These are phyloP conservation scores for Cryptococcus sp. DNA, from an alignment of 1,284 basidiomycete species.

Conservation along the genomic window DNA sequence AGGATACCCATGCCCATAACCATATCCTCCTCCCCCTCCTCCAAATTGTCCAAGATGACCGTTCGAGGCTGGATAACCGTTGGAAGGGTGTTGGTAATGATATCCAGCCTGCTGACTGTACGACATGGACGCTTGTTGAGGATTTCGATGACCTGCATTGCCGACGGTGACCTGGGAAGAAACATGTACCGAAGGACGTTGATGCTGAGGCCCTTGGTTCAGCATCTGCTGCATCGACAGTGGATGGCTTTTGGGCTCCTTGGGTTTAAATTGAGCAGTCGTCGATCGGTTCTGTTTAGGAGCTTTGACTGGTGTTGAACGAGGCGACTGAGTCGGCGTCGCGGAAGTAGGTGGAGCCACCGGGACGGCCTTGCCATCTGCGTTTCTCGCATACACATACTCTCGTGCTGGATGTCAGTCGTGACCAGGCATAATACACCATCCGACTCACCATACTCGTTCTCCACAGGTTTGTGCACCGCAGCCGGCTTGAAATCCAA, in stretches of 20 bases:
- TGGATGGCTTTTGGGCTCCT: background rate
- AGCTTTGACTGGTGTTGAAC: background rate
- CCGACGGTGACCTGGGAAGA: too few relatives aligned
- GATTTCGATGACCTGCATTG: too few relatives aligned
- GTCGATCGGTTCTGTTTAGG: background rate
- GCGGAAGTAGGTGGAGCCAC: background rate
- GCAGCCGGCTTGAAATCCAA: conserved; percentile 21
- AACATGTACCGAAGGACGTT: too few relatives aligned
- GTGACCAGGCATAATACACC: background rate
- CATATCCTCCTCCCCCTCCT: too few relatives aligned
- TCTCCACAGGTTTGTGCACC: conserved; percentile 14
- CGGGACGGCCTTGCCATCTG: background rate
- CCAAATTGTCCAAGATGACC: too few relatives aligned
- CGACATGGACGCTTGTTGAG: too few relatives aligned
- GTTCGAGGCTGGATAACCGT: too few relatives aligned
- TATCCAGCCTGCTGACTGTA: too few relatives aligned
- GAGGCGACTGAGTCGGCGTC: background rate
- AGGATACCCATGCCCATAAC: too few relatives aligned
- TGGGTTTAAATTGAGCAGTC: background rate
- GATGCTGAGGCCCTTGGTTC: conserved; percentile 7
- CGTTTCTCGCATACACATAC: conserved; percentile 7
- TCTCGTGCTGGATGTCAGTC: conserved; percentile 9
- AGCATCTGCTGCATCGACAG: conserved; percentile 19
- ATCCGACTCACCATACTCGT: conserved; percentile 31
- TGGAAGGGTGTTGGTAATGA: too few relatives aligned